Evolutionary conservation across 2,329 filamentous ascomycete species (phyloP).

Genomic region (Thielaviopsis populi): DNA sequence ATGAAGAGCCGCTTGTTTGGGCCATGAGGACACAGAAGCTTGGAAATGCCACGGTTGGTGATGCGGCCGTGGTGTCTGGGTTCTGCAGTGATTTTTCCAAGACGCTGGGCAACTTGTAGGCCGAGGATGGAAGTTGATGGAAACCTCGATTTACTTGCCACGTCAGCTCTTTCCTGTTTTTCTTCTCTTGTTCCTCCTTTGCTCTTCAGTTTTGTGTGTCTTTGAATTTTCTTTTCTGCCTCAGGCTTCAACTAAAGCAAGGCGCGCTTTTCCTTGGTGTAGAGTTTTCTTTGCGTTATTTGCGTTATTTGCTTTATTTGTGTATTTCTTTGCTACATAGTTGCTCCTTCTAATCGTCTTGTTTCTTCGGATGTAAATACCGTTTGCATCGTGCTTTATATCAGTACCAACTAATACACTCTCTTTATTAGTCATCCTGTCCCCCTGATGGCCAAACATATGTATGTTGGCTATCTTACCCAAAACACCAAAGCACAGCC

Average conservation of each 20-base stretch:
- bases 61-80: neutral
- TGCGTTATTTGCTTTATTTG: too few species aligned
- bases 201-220: neutral
- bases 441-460: too few species aligned
- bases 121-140: neutral
- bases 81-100: constrained; percentile 3
- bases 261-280: neutral
- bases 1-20: constrained; percentile 2
- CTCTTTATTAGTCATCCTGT: too few species aligned
- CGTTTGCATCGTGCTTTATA: neutral
- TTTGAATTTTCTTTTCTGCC: neutral
- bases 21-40: constrained; percentile 2
- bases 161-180: neutral
- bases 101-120: neutral
- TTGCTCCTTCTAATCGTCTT: neutral
- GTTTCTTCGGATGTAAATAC: neutral
- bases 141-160: neutral
- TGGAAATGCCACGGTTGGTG: neutral
- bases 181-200: neutral
- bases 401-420: too few species aligned
- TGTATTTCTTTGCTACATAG: neutral
- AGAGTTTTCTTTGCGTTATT: neutral
- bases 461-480: neutral
- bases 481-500: neutral
- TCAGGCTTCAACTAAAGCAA: neutral